Percentiles rank a stretch among this genome's conserved stretches.
phyloP scores from a whole-genome alignment of 2,329 filamentous ascomycete genomes.

The Hypoxylon sp. region DNA sequence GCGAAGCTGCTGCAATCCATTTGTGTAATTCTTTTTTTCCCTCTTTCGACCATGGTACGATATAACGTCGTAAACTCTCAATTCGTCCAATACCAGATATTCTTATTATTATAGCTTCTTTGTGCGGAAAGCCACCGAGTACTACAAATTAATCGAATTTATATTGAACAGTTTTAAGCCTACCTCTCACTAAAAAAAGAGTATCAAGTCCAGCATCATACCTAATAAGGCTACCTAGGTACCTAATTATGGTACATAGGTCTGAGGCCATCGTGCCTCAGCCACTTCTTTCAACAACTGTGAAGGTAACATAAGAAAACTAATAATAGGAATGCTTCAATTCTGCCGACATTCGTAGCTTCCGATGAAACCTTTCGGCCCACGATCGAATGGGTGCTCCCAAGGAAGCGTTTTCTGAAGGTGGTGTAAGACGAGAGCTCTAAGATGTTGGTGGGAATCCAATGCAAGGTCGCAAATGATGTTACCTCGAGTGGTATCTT shows the following conservation, averaged over 20 bases:
- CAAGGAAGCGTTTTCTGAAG: conserved; percentile 4
- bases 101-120: neutral
- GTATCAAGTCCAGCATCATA: neutral
- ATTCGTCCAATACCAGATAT: neutral
- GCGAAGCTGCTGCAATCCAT: neutral
- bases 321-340: conserved; percentile 4
- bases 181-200: neutral
- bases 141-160: neutral
- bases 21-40: neutral
- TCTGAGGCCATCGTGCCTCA: neutral
- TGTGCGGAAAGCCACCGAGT: neutral
- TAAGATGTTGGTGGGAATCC: conserved; percentile 2
- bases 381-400: conserved; percentile 10
- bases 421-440: conserved; percentile 22
- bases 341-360: neutral
- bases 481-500: conserved; percentile 26
- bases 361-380: conserved; percentile 3
- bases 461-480: conserved; percentile 24
- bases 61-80: neutral
- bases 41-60: neutral
- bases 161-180: neutral
- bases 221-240: neutral
- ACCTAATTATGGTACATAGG: neutral
- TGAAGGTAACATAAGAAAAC: conserved; percentile 3
- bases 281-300: conserved; percentile 2